A percentile compares a stretch with the other conserved stretches of the same genome.
Evolutionary conservation across 352 stramenopile species (phyloP).

Genomic region (Pythium scleroteichum): DNA sequence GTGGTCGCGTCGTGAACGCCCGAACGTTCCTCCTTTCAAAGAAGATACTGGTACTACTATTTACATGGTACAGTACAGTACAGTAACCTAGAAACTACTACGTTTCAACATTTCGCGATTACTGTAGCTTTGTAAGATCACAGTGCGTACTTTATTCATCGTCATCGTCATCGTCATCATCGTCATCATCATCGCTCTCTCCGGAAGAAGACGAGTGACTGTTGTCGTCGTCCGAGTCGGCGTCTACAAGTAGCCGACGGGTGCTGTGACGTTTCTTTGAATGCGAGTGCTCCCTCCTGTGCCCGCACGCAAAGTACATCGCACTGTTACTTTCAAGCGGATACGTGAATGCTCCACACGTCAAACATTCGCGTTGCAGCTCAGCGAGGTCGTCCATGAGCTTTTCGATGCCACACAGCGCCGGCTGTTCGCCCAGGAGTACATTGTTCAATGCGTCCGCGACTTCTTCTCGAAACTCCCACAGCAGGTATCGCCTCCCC

Average conservation of each 20-base stretch:
- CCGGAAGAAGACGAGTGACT: conserved; percentile 12
- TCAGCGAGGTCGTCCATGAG: conserved; percentile 14
- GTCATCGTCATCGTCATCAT: conserved; percentile 14
- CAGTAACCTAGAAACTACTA: too few relatives aligned
- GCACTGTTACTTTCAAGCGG: neutral
- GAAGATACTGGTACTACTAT: too few relatives aligned
- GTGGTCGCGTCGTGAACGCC: too few relatives aligned
- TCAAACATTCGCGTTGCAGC: conserved; percentile 16
- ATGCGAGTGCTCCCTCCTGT: conserved; percentile 1
- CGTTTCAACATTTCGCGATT: too few relatives aligned
- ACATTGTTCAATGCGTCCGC: conserved; percentile 17
- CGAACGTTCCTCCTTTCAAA: too few relatives aligned
- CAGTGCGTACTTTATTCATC: neutral
- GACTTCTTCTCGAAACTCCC: conserved; percentile 23
- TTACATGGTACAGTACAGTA: too few relatives aligned
- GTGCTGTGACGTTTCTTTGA: neutral
- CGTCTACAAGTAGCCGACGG: neutral
- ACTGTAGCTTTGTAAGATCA: too few relatives aligned
- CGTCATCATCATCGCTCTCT: conserved; percentile 14
- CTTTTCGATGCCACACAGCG: conserved; percentile 10
- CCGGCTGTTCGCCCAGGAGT: neutral
- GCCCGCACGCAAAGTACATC: neutral
- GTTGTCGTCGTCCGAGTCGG: conserved; percentile 17
- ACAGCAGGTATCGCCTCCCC: conserved; percentile 16
- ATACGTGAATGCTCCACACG: conserved; percentile 6